These are phyloP conservation scores for Hanseniaspora hatyaiensis DNA, from an alignment of 805 yeast species.

Conservation along the genomic window DNA sequence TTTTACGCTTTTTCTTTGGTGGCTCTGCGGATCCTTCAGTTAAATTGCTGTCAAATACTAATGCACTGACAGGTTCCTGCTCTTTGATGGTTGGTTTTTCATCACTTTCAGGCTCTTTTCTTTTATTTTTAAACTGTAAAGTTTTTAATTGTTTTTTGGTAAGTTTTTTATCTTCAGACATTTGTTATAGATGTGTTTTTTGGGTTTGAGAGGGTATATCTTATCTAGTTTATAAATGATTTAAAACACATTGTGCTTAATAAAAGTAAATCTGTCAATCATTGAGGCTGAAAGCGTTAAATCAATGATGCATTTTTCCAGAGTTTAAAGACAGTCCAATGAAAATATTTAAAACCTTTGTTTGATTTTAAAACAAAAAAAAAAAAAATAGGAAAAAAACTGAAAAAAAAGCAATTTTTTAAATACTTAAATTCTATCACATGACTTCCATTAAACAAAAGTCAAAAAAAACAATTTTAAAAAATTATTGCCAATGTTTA, in stretches of 20 bases:
- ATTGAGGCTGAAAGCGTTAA: too few relatives aligned
- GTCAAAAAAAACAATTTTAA: slow-evolving; percentile 6
- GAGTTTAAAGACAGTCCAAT: too few relatives aligned
- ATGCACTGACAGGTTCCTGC: slow-evolving; percentile 16
- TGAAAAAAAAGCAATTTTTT: too few relatives aligned
- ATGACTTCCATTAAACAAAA: too few relatives aligned
- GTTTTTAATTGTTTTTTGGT: slow-evolving; percentile 31
- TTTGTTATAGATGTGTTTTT: slow-evolving; percentile 9
- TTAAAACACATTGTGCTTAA: too few relatives aligned
- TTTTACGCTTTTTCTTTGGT: slow-evolving; percentile 54
- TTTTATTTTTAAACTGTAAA: slow-evolving; percentile 27
- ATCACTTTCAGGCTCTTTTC: slow-evolving; percentile 19
- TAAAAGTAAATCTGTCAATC: too few relatives aligned
- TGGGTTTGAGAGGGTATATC: too few relatives aligned
- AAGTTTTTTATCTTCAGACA: slow-evolving; percentile 25
- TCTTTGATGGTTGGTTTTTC: slow-evolving; percentile 15
- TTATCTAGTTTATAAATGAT: too few relatives aligned
- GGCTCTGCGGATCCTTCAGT: slow-evolving; percentile 28
- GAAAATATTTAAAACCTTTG: too few relatives aligned
- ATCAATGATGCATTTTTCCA: too few relatives aligned
- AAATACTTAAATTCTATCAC: too few relatives aligned
- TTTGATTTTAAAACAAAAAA: slow-evolving; percentile 19
- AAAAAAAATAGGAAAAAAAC: not conserved
- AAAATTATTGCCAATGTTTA: too few relatives aligned
- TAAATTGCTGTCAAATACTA: slow-evolving; percentile 6